Conservation (phyloP, 148 eudicot species). For the Fallopia convolvulus region DNA sequence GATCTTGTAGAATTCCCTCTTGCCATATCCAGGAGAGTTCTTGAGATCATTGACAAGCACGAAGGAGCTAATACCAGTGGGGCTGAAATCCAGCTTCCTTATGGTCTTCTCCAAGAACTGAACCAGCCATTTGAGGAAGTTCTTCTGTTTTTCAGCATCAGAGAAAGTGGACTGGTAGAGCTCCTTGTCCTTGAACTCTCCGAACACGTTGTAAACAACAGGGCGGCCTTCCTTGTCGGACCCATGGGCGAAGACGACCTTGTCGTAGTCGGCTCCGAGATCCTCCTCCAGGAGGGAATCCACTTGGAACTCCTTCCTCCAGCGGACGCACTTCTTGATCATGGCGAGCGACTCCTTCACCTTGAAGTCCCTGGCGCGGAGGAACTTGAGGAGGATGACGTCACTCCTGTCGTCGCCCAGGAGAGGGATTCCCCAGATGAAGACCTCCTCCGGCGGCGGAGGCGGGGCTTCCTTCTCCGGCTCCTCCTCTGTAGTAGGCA, state of each 20-base stretch:
- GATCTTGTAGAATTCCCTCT: constrained; percentile 48
- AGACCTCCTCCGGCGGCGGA: constrained; percentile 44
- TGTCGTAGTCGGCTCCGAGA: constrained; percentile 40
- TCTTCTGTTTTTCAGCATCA: constrained; percentile 57
- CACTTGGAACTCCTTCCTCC: constrained; percentile 57
- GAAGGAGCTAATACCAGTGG: constrained; percentile 45
- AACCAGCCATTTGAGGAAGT: constrained; percentile 47
- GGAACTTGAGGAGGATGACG: constrained; percentile 46
- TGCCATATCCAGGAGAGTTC: constrained; percentile 61
- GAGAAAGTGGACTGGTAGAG: constrained; percentile 50
- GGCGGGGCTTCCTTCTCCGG: constrained; percentile 22
- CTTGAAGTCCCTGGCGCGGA: constrained; percentile 64
- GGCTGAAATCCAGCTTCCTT: constrained; percentile 61
- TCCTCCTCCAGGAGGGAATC: constrained; percentile 39
- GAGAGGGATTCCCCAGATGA: constrained; percentile 52
- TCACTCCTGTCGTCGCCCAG: constrained; percentile 41
- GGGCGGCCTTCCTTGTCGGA: constrained; percentile 45
- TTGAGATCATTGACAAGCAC: constrained; percentile 59
- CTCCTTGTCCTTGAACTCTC: constrained; percentile 68
- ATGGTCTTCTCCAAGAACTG: constrained; percentile 54
- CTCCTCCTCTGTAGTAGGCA: constrained; percentile 13
- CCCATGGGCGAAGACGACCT: constrained; percentile 59
- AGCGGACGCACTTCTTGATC: constrained; percentile 46
- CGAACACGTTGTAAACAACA: constrained; percentile 54
- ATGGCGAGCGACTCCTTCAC: constrained; percentile 56